A percentile compares a stretch with the other conserved stretches of the same genome.
These are phyloP conservation scores for Papiliotrema fonsecae DNA, from an alignment of 1,284 basidiomycete species.

Conservation along the genomic window DNA sequence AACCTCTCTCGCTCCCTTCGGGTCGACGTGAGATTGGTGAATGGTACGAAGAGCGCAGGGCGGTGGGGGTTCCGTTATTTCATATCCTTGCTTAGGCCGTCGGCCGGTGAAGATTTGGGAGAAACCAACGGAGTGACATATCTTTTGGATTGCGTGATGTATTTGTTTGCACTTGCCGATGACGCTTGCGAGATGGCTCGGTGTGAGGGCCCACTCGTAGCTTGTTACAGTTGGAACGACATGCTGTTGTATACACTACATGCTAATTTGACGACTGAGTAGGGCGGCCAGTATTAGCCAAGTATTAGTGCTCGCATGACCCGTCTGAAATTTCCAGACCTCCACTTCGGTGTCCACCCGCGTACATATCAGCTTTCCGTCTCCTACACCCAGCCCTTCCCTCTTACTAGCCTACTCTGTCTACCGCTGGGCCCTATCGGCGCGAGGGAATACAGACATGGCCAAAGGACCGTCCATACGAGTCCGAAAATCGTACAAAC, in stretches of 20 bases:
- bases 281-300: too few relatives aligned
- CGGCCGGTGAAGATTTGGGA: conserved; percentile 40
- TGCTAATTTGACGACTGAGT: too few relatives aligned
- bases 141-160: conserved; percentile 19
- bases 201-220: too few relatives aligned
- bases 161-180: background rate
- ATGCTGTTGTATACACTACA: too few relatives aligned
- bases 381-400: too few relatives aligned
- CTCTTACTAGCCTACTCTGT: too few relatives aligned
- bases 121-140: conserved; percentile 44
- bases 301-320: too few relatives aligned
- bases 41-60: conserved; percentile 7
- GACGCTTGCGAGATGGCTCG: too few relatives aligned
- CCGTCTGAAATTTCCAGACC: background rate
- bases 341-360: background rate
- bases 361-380: too few relatives aligned
- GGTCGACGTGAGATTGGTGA: conserved; percentile 17
- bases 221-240: too few relatives aligned
- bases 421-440: background rate
- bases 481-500: background rate
- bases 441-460: background rate
- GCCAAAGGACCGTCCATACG: background rate
- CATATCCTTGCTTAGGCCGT: conserved; percentile 43
- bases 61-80: conserved; percentile 34
- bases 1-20: conserved; percentile 10